Percentiles rank a stretch among this genome's conserved stretches.
These are phyloP conservation scores for Noccaea bulbosa DNA, from an alignment of 345 rosid genomes.

Conservation along the genomic window DNA sequence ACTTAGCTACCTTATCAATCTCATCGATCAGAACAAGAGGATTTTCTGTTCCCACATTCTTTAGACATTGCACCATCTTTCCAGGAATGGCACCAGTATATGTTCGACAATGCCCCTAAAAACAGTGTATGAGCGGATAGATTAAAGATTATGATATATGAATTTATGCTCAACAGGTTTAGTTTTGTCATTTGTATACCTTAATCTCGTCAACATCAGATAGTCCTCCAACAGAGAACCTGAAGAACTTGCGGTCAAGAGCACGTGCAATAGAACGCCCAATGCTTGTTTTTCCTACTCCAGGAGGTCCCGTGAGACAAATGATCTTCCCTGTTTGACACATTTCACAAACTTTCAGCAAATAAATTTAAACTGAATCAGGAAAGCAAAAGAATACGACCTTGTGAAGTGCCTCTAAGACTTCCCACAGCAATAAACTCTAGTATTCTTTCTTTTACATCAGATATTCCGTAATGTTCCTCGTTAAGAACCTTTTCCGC, in stretches of 20 bases:
- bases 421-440: conserved; percentile 94
- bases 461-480: conserved; percentile 89
- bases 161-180: background rate
- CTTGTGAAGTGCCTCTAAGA: conserved; percentile 89
- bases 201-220: conserved; percentile 93
- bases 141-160: background rate
- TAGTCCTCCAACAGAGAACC: conserved; percentile 95
- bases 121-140: conserved; percentile 27
- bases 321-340: conserved; percentile 79
- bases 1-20: conserved; percentile 77
- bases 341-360: conserved; percentile 24
- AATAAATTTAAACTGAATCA: background rate
- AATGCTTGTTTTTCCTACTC: conserved; percentile 97
- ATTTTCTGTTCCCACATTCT: conserved; percentile 87
- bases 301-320: conserved; percentile 95
- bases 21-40: conserved; percentile 97
- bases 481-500: conserved; percentile 90
- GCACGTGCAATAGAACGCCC: conserved; percentile 95
- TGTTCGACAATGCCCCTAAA: conserved; percentile 75
- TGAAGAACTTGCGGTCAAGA: conserved; percentile 81
- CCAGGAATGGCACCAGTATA: conserved; percentile 97
- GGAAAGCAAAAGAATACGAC: conserved; percentile 42
- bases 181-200: conserved; percentile 47
- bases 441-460: conserved; percentile 91
- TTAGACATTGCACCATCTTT: conserved; percentile 97